Conservation (phyloP, 345 rosid species). For the sweet orange (Citrus sinensis) region DNA sequence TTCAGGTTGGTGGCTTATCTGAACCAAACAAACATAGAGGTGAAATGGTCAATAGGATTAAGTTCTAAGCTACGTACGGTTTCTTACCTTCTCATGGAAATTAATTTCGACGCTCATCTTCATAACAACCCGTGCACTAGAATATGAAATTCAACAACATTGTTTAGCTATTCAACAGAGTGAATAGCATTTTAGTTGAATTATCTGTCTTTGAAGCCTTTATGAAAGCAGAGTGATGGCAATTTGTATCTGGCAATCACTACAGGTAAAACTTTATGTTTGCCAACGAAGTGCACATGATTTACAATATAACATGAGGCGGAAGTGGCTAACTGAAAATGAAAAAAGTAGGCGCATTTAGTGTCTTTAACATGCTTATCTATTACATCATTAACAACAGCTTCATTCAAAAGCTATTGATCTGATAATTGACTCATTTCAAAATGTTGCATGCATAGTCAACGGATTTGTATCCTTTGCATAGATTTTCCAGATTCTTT, state of each 20-base stretch:
- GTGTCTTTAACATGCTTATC: not conserved
- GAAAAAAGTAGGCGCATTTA: not conserved
- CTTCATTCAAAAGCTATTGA: not conserved
- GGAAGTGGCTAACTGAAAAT: not conserved
- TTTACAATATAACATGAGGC: not conserved
- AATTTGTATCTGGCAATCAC: not conserved
- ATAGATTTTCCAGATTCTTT: not conserved
- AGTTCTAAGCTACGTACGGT: not conserved
- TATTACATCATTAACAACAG: not conserved
- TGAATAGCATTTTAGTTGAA: not conserved
- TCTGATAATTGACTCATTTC: not conserved
- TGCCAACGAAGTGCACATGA: not conserved
- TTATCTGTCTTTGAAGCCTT: not conserved
- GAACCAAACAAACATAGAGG: not conserved
- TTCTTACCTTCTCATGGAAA: not conserved
- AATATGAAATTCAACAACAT: not conserved
- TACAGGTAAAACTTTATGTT: not conserved
- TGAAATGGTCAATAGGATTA: not conserved
- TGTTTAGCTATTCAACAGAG: not conserved
- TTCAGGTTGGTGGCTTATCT: constrained; percentile 60
- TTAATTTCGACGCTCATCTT: not conserved
- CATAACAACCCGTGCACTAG: not conserved
- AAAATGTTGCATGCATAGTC: not conserved
- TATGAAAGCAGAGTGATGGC: not conserved
- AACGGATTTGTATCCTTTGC: not conserved